Percentiles rank a stretch among this genome's conserved stretches.
Conservation (phyloP, 768 basidiomycete genomes). For the Suillus clintonianus region DNA sequence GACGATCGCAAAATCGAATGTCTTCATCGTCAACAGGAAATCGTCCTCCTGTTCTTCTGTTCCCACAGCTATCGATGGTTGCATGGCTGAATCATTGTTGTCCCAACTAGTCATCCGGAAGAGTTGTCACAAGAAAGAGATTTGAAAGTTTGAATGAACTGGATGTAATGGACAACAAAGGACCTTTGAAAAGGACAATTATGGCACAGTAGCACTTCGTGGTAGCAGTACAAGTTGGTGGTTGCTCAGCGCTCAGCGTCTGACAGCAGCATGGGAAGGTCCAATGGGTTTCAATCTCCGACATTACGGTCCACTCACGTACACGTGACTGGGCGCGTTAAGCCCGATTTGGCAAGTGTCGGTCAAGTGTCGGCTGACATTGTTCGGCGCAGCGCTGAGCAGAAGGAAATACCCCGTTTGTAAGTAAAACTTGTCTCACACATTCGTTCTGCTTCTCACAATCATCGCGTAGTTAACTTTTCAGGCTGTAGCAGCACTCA, state of each 20-base stretch:
- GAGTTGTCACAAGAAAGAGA: constrained; percentile 1
- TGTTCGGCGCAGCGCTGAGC: not conserved
- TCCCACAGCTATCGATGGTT: constrained; percentile 5
- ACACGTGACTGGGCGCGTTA: constrained; percentile 21
- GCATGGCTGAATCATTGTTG: constrained; percentile 6
- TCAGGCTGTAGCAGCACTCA: not conserved
- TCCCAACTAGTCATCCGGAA: constrained; percentile 19
- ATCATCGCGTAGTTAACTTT: not conserved
- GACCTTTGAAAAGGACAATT: not conserved
- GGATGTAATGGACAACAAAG: not conserved
- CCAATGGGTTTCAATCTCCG: constrained; percentile 17
- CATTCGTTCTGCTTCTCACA: not conserved
- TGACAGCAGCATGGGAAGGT: constrained; percentile 21
- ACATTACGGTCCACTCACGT: not conserved
- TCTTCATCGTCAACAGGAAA: constrained; percentile 1
- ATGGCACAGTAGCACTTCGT: constrained; percentile 19
- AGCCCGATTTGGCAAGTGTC: constrained; percentile 1
- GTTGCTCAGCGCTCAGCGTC: constrained; percentile 6
- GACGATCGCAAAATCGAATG: constrained; percentile 3
- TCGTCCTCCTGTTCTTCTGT: constrained; percentile 3
- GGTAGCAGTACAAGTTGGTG: constrained; percentile 25
- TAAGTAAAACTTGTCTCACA: not conserved
- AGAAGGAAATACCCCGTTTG: constrained; percentile 2
- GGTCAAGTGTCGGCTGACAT: not conserved
- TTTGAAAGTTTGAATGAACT: not conserved